phyloP scores from a whole-genome alignment of 1,139 yeast species.

The Wickerhamomyces sp. region DNA sequence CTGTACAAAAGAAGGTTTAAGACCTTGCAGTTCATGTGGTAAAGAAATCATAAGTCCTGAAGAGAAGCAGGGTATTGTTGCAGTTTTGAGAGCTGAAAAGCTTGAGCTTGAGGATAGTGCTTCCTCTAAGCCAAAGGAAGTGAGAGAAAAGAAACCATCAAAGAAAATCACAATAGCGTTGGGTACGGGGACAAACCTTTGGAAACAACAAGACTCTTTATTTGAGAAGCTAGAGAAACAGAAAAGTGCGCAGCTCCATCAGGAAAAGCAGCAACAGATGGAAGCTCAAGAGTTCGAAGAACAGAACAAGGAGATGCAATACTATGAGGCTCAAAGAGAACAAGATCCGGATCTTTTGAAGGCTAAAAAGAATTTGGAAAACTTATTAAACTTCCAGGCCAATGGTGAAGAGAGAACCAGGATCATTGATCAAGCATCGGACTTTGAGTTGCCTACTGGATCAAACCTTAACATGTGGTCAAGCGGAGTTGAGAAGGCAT shows the following conservation, averaged over 20 bases:
- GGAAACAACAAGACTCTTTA: slow-evolving; percentile 63
- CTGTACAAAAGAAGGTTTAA: slow-evolving; percentile 81
- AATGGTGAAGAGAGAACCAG: slow-evolving; percentile 86
- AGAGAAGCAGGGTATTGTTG: slow-evolving; percentile 57
- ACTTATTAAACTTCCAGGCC: slow-evolving; percentile 72
- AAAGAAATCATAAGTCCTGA: slow-evolving; percentile 52
- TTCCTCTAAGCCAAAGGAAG: slow-evolving; percentile 1
- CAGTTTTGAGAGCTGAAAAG: slow-evolving; percentile 47
- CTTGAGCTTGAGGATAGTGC: slow-evolving; percentile 29
- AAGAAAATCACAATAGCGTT: slow-evolving; percentile 41
- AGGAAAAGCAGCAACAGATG: slow-evolving; percentile 29
- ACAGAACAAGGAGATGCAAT: slow-evolving; percentile 35
- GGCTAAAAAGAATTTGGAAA: slow-evolving; percentile 73
- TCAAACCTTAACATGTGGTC: slow-evolving; percentile 70
- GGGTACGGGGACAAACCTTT: slow-evolving; percentile 57
- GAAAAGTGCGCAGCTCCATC: slow-evolving; percentile 26
- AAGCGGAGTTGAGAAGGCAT: slow-evolving; percentile 81
- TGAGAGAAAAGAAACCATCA: slow-evolving; percentile 8
- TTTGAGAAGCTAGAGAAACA: slow-evolving; percentile 46
- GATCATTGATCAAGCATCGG: slow-evolving; percentile 91
- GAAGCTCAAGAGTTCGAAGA: slow-evolving; percentile 37
- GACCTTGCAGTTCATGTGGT: slow-evolving; percentile 86
- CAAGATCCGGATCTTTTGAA: slow-evolving; percentile 49
- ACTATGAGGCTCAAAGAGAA: slow-evolving; percentile 30
- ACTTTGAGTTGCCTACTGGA: slow-evolving; percentile 57